Conservation (phyloP, 257 asterid genomes). For the Solanum chilense region DNA sequence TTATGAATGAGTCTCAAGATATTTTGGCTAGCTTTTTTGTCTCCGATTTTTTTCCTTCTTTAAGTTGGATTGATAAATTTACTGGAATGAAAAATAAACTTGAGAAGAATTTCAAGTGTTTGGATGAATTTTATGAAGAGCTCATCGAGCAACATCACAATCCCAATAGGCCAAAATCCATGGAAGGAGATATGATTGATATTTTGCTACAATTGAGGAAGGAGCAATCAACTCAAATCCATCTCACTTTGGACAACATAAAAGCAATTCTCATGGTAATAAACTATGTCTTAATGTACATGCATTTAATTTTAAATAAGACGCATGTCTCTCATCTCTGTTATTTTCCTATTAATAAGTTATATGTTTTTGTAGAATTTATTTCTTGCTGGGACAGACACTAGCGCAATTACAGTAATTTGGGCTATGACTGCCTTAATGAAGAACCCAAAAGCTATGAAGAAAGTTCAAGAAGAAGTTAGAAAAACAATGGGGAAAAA, state of each 20-base stretch:
- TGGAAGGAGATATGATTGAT: constrained; percentile 10
- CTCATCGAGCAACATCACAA: constrained; percentile 9
- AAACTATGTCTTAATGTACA: neutral
- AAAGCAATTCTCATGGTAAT: constrained; percentile 13
- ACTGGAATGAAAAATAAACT: neutral
- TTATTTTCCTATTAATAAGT: neutral
- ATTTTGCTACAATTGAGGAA: constrained; percentile 2
- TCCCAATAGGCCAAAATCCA: neutral
- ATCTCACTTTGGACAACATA: constrained; percentile 2
- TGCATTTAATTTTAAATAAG: neutral
- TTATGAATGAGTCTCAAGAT: neutral
- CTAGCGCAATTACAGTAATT: neutral
- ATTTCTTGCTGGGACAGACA: neutral
- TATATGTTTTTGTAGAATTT: neutral
- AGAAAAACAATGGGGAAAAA: neutral
- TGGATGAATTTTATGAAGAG: constrained; percentile 17
- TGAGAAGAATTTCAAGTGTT: neutral
- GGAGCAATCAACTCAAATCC: neutral
- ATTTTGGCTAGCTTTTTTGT: neutral
- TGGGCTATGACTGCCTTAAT: neutral
- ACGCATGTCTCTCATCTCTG: too few relatives aligned
- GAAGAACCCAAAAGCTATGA: neutral
- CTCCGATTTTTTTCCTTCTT: constrained; percentile 1
- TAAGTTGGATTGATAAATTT: constrained; percentile 11
- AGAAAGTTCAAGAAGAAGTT: neutral